phyloP scores from a whole-genome alignment of 2,329 filamentous ascomycete species.

The Fusarium falciforme region DNA sequence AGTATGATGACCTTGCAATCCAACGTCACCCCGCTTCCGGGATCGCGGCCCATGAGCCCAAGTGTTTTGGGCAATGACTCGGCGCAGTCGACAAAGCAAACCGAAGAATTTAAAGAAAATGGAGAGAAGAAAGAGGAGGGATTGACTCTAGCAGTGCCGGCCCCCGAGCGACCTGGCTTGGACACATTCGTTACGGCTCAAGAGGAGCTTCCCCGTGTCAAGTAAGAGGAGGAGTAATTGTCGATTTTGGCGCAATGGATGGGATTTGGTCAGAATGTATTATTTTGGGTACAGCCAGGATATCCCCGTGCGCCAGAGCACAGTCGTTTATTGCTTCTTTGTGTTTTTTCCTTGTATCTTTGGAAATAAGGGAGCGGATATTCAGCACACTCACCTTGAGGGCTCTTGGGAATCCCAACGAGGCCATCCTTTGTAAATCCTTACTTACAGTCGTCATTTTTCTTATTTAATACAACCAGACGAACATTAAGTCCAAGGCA shows the following conservation, averaged over 20 bases:
- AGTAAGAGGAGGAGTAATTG: conserved; percentile 28
- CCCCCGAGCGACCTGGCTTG: conserved; percentile 52
- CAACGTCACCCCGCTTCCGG: conserved; percentile 44
- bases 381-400: background rate
- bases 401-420: background rate
- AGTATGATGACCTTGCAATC: conserved; percentile 77
- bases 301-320: conserved; percentile 26
- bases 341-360: conserved; percentile 13
- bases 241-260: conserved; percentile 22
- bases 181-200: conserved; percentile 68
- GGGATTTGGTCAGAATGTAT: conserved; percentile 30
- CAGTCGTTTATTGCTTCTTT: conserved; percentile 20
- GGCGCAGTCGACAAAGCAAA: background rate
- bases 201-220: conserved; percentile 53
- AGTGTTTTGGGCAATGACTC: background rate
- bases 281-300: conserved; percentile 16
- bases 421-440: background rate
- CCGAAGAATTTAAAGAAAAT: conserved; percentile 1
- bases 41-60: conserved; percentile 50
- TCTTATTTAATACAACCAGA: background rate
- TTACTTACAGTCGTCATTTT: background rate
- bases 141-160: background rate
- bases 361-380: background rate
- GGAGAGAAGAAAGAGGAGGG: conserved; percentile 11
- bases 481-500: background rate